phyloP scores from a whole-genome alignment of 331 rosid genomes.

The Quercus phellos region DNA sequence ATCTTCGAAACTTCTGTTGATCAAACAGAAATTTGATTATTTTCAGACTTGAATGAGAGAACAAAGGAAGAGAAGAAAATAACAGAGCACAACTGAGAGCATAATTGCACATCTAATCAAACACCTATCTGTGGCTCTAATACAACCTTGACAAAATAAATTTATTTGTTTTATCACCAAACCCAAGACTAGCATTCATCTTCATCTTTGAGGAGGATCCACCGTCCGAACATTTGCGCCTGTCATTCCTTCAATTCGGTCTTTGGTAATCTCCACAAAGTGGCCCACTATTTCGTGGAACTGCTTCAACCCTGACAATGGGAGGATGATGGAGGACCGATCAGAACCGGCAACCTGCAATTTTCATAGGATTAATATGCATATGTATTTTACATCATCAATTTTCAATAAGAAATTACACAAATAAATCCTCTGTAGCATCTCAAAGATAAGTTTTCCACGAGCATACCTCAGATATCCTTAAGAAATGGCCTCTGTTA shows the following conservation, averaged over 20 bases:
- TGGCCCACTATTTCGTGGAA: constrained; percentile 97
- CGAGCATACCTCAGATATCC: constrained; percentile 87
- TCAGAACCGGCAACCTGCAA: constrained; percentile 98
- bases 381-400: background rate
- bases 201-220: constrained; percentile 91
- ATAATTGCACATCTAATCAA: constrained; percentile 33
- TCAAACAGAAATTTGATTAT: constrained; percentile 63
- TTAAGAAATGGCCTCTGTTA: constrained; percentile 95
- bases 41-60: constrained; percentile 55
- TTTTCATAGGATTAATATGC: background rate
- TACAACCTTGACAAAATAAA: constrained; percentile 37
- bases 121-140: constrained; percentile 51
- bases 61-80: constrained; percentile 31
- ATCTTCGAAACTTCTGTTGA: constrained; percentile 48
- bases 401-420: constrained; percentile 23
- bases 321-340: constrained; percentile 97
- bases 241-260: constrained; percentile 86
- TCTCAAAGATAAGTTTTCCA: constrained; percentile 4
- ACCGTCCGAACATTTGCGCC: constrained; percentile 91
- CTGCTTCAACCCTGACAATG: constrained; percentile 93
- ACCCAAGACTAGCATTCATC: constrained; percentile 45
- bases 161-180: constrained; percentile 36
- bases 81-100: constrained; percentile 32
- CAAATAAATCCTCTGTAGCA: constrained; percentile 23
- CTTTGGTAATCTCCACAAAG: constrained; percentile 97